Base-by-base conservation (phyloP, 2,329 filamentous ascomycete genomes). In the Pseudophaeomoniella oleicola region DNA sequence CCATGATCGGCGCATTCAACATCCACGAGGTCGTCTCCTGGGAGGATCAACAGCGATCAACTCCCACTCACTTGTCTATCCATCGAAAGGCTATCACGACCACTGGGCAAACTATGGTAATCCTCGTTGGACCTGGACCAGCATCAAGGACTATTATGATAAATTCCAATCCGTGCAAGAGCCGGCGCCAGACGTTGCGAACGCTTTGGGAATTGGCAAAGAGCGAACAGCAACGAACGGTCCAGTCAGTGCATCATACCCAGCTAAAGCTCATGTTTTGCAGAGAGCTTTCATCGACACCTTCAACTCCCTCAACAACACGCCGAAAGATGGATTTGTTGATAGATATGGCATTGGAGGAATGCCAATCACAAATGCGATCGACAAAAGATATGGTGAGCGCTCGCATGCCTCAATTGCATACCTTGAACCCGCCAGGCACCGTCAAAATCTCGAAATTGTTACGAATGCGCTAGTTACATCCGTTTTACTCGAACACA, bases 371-470 rank as follows among this genome's bases (percentile, higher is more conserved):
- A 42, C 51, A 3, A 35, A 27, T 11, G 47, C 46, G 30, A 49
- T 40, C 9, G n/a, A n/a, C n/a, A n/a, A n/a, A n/a, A n/a, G n/a
- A n/a, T n/a, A n/a, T n/a, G n/a, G n/a, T n/a, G 52, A 50, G 3
- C 49, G 64, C 22, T 63, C 58, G 11, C 66, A 64, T 41, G 50
- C 62, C 0, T 56, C 53, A 2, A 50, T 46, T 12, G 60, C 53
- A 10, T 65, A 64, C 39, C 54, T 54, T 22, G 39, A 50, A 5
- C 53, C 55, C 1, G 54, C 53, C 36, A 46, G 50, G 1, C 40
- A 38, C 2, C 51, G 65, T 6, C 47, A 56, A 2, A 72, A 71
- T 34, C 48, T 72, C 1, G 52, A 59, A 16, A 51, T 70, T 2
- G 46, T 69, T 6, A 60, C 58, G 2, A 56, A 65, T 15, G 62